phyloP scores from a whole-genome alignment of 176 grass and related monocot species.

The Rhynchospora tenuis region DNA sequence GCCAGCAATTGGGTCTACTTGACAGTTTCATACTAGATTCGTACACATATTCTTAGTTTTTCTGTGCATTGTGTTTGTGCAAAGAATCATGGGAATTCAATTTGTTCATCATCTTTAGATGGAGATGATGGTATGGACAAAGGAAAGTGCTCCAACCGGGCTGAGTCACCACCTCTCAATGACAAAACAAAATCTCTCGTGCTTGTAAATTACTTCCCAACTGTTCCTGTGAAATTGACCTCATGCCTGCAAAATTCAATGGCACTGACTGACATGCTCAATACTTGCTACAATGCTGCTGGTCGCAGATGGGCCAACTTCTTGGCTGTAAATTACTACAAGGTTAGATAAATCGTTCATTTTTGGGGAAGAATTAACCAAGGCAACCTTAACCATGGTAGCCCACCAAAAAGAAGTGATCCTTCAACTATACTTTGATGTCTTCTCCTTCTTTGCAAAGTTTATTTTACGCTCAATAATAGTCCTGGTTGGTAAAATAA shows the following conservation, averaged over 20 bases:
- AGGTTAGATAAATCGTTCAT: conserved; percentile 26
- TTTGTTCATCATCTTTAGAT: conserved; percentile 19
- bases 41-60: not conserved
- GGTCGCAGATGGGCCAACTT: conserved; percentile 62
- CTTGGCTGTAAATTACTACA: conserved; percentile 63
- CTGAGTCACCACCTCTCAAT: conserved; percentile 32
- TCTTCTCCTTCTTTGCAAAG: not conserved
- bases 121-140: conserved; percentile 48
- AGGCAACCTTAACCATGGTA: not conserved
- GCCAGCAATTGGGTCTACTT: not conserved
- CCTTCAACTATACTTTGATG: not conserved
- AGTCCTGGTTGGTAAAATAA: not conserved
- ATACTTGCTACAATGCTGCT: conserved; percentile 34
- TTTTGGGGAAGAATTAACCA: not conserved
- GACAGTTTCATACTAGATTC: not conserved
- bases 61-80: not conserved
- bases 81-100: not conserved
- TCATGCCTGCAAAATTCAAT: conserved; percentile 45
- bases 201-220: conserved; percentile 59
- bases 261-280: conserved; percentile 30
- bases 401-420: not conserved
- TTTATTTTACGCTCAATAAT: not conserved
- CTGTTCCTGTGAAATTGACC: conserved; percentile 26
- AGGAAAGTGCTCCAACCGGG: conserved; percentile 31
- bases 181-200: conserved; percentile 40